phyloP scores from a whole-genome alignment of 768 basidiomycete species.

The Boletus reticulatus region DNA sequence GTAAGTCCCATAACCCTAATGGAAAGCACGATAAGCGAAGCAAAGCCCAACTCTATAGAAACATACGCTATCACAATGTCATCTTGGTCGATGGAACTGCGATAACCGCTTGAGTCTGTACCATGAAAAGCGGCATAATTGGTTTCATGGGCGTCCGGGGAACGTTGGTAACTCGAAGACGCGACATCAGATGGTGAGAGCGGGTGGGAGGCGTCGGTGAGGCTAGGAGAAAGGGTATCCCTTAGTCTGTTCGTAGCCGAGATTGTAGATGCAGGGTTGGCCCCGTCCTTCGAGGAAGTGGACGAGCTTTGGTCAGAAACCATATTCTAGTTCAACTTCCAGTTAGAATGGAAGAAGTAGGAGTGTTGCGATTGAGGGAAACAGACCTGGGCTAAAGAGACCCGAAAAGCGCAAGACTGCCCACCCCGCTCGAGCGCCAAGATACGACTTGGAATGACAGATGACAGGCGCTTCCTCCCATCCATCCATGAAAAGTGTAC shows the following conservation, averaged over 20 bases:
- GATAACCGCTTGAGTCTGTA: background rate
- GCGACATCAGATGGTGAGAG: background rate
- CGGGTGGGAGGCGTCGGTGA: too few species aligned
- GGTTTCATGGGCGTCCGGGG: background rate
- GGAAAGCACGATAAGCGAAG: background rate
- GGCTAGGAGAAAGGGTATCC: background rate
- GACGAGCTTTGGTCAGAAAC: background rate
- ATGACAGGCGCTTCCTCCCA: background rate
- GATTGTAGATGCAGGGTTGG: background rate
- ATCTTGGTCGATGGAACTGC: background rate
- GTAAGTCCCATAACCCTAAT: slow-evolving; percentile 18
- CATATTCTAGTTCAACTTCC: background rate
- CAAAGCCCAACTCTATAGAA: background rate
- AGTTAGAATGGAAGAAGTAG: background rate
- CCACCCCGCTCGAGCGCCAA: background rate
- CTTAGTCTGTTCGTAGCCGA: background rate
- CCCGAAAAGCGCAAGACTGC: background rate
- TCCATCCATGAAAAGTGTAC: background rate
- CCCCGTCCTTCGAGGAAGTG: background rate
- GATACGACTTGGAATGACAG: background rate
- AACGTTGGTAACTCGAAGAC: background rate
- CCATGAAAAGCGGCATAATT: background rate
- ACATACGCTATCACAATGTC: slow-evolving; percentile 18
- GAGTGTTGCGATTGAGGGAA: background rate
- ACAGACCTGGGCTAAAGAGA: background rate